A percentile compares a stretch with the other conserved stretches of the same genome.
Evolutionary conservation across 805 yeast genomes (phyloP).

Genomic region (Barnettozyma vustinii): DNA sequence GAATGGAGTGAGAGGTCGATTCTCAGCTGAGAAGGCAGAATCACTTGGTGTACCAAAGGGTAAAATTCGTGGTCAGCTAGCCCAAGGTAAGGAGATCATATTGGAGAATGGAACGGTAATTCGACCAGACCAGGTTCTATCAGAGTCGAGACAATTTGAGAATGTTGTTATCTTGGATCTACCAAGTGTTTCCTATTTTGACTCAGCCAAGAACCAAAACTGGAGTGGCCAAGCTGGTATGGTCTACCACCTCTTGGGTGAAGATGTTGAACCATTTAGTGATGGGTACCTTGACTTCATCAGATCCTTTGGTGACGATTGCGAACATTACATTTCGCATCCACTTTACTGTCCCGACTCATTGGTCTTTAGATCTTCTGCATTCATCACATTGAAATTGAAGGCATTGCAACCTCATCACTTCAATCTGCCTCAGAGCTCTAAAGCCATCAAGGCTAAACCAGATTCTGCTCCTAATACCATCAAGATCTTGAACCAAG

Average conservation of each 20-base stretch:
- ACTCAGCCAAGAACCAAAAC: slow-evolving; percentile 26
- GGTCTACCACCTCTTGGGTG: slow-evolving; percentile 78
- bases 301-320: slow-evolving; percentile 43
- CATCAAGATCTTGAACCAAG: slow-evolving; percentile 17
- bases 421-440: slow-evolving; percentile 34
- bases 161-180: slow-evolving; percentile 68
- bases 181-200: slow-evolving; percentile 48
- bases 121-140: slow-evolving; percentile 68
- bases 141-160: slow-evolving; percentile 49
- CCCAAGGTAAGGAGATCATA: slow-evolving; percentile 53
- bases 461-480: slow-evolving; percentile 25
- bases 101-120: slow-evolving; percentile 55
- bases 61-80: slow-evolving; percentile 47
- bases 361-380: slow-evolving; percentile 52
- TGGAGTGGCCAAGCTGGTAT: slow-evolving; percentile 37
- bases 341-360: slow-evolving; percentile 55
- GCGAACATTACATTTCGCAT: slow-evolving; percentile 72
- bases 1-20: slow-evolving; percentile 70
- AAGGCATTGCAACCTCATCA: slow-evolving; percentile 43
- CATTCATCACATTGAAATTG: slow-evolving; percentile 48
- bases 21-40: slow-evolving; percentile 58
- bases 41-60: slow-evolving; percentile 69
- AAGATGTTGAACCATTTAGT: slow-evolving; percentile 43
- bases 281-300: slow-evolving; percentile 45
- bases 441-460: slow-evolving; percentile 22